Conservation (phyloP, 1,139 yeast genomes). For the Scheffersomyces titani region DNA sequence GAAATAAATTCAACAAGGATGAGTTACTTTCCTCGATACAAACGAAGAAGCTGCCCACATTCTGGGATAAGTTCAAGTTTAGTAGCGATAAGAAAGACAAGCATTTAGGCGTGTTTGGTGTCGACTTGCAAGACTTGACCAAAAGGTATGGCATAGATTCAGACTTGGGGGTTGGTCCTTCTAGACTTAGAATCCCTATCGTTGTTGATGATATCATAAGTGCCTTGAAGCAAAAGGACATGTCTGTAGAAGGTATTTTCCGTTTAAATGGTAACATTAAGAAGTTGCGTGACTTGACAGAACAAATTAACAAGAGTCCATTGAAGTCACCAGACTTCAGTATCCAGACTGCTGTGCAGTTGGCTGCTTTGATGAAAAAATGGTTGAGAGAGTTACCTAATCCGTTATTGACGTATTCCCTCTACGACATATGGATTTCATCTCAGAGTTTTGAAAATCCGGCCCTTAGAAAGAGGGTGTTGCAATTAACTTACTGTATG, state of each 20-base stretch:
- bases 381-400: conserved; percentile 91
- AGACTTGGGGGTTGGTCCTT: conserved; percentile 84
- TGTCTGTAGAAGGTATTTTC: conserved; percentile 96
- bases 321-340: conserved; percentile 70
- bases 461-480: conserved; percentile 51
- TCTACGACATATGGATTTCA: conserved; percentile 80
- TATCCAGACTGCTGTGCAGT: conserved; percentile 83
- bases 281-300: conserved; percentile 72
- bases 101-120: conserved; percentile 65
- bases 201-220: conserved; percentile 83
- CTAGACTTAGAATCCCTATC: conserved; percentile 78
- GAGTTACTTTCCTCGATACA: conserved; percentile 59
- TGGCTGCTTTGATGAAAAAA: conserved; percentile 91
- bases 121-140: conserved; percentile 70
- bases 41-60: conserved; percentile 54
- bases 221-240: conserved; percentile 86
- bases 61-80: conserved; percentile 73
- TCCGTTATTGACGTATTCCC: conserved; percentile 76
- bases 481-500: conserved; percentile 76
- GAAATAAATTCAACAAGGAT: conserved; percentile 42
- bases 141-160: conserved; percentile 83
- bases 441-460: conserved; percentile 62
- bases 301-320: conserved; percentile 74
- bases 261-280: conserved; percentile 95
- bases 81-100: conserved; percentile 29